Evolutionary conservation across 2,329 filamentous ascomycete genomes (phyloP), one percentile per base, ranked within the genome.

Genomic region (Xylariaceae sp.): DNA sequence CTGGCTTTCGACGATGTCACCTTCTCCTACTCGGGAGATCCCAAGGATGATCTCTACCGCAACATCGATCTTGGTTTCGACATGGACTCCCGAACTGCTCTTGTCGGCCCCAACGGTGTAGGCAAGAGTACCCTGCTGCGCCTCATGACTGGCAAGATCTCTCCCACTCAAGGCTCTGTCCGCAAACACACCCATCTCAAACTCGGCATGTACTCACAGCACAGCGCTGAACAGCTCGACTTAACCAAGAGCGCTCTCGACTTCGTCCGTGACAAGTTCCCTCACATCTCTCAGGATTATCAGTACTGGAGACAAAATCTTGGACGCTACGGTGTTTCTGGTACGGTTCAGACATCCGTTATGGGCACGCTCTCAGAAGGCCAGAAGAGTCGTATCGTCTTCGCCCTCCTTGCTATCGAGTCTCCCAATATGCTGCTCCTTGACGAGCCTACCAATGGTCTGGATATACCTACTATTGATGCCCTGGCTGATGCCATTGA

Each of bases 281-380:
- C 77, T 35, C 76, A 84, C 55, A 88, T 92, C 73, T 90, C 84
- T 43, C 93, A 98, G 68, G 93, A 98, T 68, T 95, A 95, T 77
- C 93, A 98, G 75, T 98, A 93, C 82, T 98, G 93, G 93, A 84
- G 93, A 66, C 92, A 96, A 73, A 90, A 95, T 75, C 87, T 98
- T 29, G 93, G 93, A 62, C 82, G 85, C 56, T 98, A 98, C 69
- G 94, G 94, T 67, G 80, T 98, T 55, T 86, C 82, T 47, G 94
- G 94, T 67, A 90, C 97, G 53, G 76, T 89, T 23, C 94, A 98
- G 77, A 98, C 93, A 39, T 89, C 93, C 38, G 80, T 97, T 66
- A 98, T 98, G 85, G 94, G 93, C 53, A 98, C 93, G 14, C 77
- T 98, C 57, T 97, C 93, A 52, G 93, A 98, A 67, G 93, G 93